Percentiles rank a stretch among this genome's conserved stretches.
phyloP scores from a whole-genome alignment of 805 yeast species.

The Priceomyces melissophilus region DNA sequence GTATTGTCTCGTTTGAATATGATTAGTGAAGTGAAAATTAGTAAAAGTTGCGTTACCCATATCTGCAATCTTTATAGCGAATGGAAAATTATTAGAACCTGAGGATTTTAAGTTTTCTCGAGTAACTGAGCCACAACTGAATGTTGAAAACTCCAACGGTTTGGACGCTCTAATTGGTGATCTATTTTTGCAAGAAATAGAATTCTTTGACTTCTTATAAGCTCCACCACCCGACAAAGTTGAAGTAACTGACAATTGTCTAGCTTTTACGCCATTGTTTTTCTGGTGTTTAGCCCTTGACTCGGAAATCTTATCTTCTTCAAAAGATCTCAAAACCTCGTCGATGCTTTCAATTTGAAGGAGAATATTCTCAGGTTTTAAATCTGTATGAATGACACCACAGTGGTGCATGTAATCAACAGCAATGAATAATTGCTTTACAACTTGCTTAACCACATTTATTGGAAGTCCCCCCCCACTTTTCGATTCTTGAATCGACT shows the following conservation, averaged over 20 bases:
- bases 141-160: constrained; percentile 46
- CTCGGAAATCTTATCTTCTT: constrained; percentile 21
- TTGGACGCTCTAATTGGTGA: constrained; percentile 43
- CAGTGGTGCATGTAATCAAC: constrained; percentile 54
- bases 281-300: constrained; percentile 4
- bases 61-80: constrained; percentile 76
- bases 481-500: constrained; percentile 33
- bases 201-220: constrained; percentile 11
- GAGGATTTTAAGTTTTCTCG: neutral
- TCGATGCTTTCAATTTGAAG: constrained; percentile 46
- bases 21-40: constrained; percentile 77
- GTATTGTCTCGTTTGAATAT: constrained; percentile 89
- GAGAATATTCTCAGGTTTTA: constrained; percentile 40
- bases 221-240: constrained; percentile 5
- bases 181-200: constrained; percentile 8
- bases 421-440: constrained; percentile 53
- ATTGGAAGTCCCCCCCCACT: constrained; percentile 54
- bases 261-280: constrained; percentile 1
- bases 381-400: constrained; percentile 39
- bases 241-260: constrained; percentile 12
- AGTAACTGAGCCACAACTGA: constrained; percentile 15
- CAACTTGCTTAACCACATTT: constrained; percentile 50
- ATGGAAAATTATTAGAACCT: neutral
- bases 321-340: constrained; percentile 44
- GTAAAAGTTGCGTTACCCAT: constrained; percentile 89